These are phyloP conservation scores for Stemphylium vesicarium DNA, from an alignment of 2,329 filamentous ascomycete species.

Conservation along the genomic window DNA sequence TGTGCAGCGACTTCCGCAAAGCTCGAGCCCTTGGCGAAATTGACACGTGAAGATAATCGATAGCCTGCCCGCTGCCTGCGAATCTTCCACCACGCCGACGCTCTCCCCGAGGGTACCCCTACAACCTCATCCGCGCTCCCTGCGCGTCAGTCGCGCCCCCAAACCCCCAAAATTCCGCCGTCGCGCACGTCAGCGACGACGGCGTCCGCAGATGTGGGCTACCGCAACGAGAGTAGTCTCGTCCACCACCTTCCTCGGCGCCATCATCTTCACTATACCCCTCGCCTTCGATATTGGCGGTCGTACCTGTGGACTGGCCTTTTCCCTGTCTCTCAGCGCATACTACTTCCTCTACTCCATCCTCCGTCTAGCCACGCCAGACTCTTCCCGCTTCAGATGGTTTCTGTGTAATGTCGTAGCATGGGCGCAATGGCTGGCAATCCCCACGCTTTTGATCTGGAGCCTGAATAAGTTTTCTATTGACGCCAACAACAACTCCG, in stretches of 20 bases:
- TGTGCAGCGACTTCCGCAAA: constrained; percentile 6
- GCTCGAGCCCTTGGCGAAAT: constrained; percentile 17
- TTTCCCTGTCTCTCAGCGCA: constrained; percentile 83
- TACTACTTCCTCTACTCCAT: constrained; percentile 92
- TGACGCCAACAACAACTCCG: constrained; percentile 71
- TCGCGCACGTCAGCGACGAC: constrained; percentile 44
- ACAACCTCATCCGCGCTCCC: constrained; percentile 30
- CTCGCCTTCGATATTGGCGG: constrained; percentile 98
- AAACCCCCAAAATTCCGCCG: constrained; percentile 14
- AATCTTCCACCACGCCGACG: constrained; percentile 22
- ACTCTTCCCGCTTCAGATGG: constrained; percentile 75
- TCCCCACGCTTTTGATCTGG: constrained; percentile 90
- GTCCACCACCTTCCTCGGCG: constrained; percentile 84
- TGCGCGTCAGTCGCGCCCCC: constrained; percentile 40
- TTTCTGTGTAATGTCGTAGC: constrained; percentile 72
- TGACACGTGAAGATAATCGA: constrained; percentile 45
- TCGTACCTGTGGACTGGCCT: constrained; percentile 89
- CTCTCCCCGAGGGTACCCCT: constrained; percentile 22
- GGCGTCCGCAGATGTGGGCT: constrained; percentile 72
- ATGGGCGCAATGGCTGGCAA: constrained; percentile 82
- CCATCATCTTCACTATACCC: constrained; percentile 93
- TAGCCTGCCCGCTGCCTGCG: constrained; percentile 13
- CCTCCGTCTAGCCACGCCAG: constrained; percentile 81
- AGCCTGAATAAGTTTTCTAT: constrained; percentile 93
- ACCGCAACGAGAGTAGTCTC: constrained; percentile 75